Evolutionary conservation across 306 rosid genomes (phyloP), one percentile per base, ranked within the genome.

Genomic region (Crotalaria pallida): DNA sequence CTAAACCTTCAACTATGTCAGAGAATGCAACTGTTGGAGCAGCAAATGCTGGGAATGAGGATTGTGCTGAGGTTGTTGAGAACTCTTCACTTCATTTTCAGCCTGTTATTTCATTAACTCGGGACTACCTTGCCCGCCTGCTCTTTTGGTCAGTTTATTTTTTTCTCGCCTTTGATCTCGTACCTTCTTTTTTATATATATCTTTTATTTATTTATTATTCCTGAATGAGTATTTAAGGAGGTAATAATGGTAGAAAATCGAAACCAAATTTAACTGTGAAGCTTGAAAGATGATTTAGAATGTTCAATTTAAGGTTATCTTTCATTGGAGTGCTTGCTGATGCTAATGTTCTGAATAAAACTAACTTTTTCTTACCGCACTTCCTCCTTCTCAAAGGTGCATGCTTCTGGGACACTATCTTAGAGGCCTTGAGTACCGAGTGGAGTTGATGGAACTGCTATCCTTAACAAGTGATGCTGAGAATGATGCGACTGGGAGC

Each of bases 401-500:
- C 83, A 88, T 90, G 98, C 70, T 94, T 19, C 67, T 94, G 81
- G 98, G 98, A 68, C 97, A 94, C 86, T 74, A 87, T 81, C 85
- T 90, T 19, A 85, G 89, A 79, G 98, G 97, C 60, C 97, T 90
- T 1, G 97, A 94, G 83, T 90, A 86, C 67, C 88, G 96, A 71
- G 71, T 88, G 87, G 89, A 90, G 82, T 87, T 90, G 72, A 84
- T 58, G 69, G 83, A 94, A 66, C 84, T 94, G 64, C 82, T 94
- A 24, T 72, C 89, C 71, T 78, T 87, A 60, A 74, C 88, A 36
- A 84, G 50, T 15, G 79, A 80, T 36, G 52, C 73, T 70, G 88
- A 83, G 71, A 76, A 65, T 67, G 86, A 80, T 67, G 69, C 50
- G 17, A 23, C 81, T 27, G 80, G 73, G 11, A 80, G 75, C 51